phyloP scores from a whole-genome alignment of 2,329 filamentous ascomycete genomes.

The Claviceps sp. region DNA sequence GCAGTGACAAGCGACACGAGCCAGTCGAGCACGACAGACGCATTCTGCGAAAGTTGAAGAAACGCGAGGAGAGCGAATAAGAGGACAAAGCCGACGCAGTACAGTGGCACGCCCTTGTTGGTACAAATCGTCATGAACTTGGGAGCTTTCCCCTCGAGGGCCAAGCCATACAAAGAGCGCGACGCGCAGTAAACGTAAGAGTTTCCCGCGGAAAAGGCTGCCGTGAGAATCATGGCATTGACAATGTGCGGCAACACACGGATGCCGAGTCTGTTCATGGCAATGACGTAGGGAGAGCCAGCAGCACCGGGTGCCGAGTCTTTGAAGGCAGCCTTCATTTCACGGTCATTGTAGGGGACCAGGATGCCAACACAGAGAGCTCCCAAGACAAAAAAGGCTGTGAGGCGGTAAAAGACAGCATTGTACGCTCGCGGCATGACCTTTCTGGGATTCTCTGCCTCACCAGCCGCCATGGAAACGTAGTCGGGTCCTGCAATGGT shows the following conservation, averaged over 20 bases:
- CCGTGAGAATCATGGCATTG: slow-evolving; percentile 58
- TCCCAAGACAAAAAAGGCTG: slow-evolving; percentile 62
- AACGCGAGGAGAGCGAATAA: slow-evolving; percentile 59
- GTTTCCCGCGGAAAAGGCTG: slow-evolving; percentile 55
- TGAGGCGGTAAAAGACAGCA: slow-evolving; percentile 66
- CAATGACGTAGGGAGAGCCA: slow-evolving; percentile 52
- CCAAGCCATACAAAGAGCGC: slow-evolving; percentile 54
- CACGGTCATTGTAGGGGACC: slow-evolving; percentile 54
- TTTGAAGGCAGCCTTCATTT: slow-evolving; percentile 46
- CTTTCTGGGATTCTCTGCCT: slow-evolving; percentile 55
- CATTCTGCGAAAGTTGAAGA: slow-evolving; percentile 53
- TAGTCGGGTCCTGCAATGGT: slow-evolving; percentile 57
- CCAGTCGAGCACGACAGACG: slow-evolving; percentile 58
- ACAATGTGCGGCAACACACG: slow-evolving; percentile 54
- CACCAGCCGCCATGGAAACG: slow-evolving; percentile 54
- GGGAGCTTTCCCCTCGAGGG: slow-evolving; percentile 54
- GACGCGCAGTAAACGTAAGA: slow-evolving; percentile 52
- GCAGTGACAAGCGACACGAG: slow-evolving; percentile 58
- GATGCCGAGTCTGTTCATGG: slow-evolving; percentile 54
- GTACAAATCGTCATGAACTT: slow-evolving; percentile 47
- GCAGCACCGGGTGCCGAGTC: slow-evolving; percentile 51
- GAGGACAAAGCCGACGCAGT: slow-evolving; percentile 54
- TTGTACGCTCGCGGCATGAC: slow-evolving; percentile 65
- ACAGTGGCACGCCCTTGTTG: slow-evolving; percentile 55
- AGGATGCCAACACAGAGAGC: slow-evolving; percentile 59